A percentile compares a stretch with the other conserved stretches of the same genome.
phyloP scores from a whole-genome alignment of 441 rosid species.

The Metrosideros polymorpha region DNA sequence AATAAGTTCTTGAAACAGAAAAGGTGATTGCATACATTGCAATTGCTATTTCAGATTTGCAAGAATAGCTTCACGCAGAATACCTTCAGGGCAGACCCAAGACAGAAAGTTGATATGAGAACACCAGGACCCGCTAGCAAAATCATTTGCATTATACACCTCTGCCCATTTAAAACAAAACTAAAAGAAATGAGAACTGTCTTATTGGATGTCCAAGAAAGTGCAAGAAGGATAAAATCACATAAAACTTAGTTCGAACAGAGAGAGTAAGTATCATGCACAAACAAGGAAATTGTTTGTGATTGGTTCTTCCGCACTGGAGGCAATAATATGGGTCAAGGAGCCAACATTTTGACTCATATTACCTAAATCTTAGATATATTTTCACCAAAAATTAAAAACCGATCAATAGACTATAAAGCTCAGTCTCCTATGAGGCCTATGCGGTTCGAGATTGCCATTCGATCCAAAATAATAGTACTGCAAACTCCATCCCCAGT shows the following conservation, averaged over 20 bases:
- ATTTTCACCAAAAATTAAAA: neutral
- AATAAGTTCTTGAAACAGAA: neutral
- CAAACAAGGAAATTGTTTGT: neutral
- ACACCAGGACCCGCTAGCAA: slow-evolving; percentile 97
- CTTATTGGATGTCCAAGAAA: neutral
- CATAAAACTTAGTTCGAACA: neutral
- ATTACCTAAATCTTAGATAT: neutral
- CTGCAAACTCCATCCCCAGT: neutral
- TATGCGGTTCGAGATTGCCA: neutral
- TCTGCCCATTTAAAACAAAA: slow-evolving; percentile 25
- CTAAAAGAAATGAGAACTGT: neutral
- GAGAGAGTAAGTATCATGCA: neutral
- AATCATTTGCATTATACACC: slow-evolving; percentile 80
- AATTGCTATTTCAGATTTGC: neutral
- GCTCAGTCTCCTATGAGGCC: neutral
- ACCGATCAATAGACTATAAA: neutral
- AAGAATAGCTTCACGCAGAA: neutral
- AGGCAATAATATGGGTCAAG: neutral
- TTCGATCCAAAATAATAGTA: neutral
- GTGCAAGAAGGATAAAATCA: neutral
- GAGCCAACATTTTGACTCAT: neutral
- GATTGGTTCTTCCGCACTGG: neutral
- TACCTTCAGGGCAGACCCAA: slow-evolving; percentile 85
- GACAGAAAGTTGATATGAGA: slow-evolving; percentile 67
- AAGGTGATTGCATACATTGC: neutral